Conservation (phyloP, 352 stramenopile species). For the Phytophthora macrochlamydospora region DNA sequence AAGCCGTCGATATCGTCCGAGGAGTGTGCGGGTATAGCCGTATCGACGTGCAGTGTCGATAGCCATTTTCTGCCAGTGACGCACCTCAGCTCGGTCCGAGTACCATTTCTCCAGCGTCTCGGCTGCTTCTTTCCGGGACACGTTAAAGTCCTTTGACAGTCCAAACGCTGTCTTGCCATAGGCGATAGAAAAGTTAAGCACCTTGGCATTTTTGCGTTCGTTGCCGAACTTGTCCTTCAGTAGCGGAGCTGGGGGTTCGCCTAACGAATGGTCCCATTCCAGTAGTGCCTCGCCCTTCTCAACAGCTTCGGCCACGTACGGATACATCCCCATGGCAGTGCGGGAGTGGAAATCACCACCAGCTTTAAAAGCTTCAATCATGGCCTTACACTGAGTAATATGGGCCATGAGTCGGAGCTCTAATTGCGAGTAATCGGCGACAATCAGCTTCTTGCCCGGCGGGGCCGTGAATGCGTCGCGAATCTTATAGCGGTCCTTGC, state of each 20-base stretch:
- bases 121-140: constrained; percentile 77
- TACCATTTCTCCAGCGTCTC: constrained; percentile 98
- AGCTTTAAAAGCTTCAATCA: constrained; percentile 97
- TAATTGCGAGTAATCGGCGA: constrained; percentile 99
- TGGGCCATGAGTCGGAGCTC: constrained; percentile 98
- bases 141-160: constrained; percentile 91
- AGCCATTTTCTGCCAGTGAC: constrained; percentile 94
- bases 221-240: constrained; percentile 98
- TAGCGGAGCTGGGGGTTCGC: constrained; percentile 91
- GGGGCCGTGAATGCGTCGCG: constrained; percentile 93
- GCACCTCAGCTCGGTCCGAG: constrained; percentile 88
- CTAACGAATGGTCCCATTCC: constrained; percentile 97
- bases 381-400: constrained; percentile 97
- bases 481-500: constrained; percentile 90
- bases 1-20: constrained; percentile 97
- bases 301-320: constrained; percentile 96
- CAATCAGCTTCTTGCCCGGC: constrained; percentile 96
- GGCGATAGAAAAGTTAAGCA: constrained; percentile 99
- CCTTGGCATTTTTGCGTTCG: constrained; percentile 98
- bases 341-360: constrained; percentile 94
- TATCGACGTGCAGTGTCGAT: constrained; percentile 88
- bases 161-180: constrained; percentile 99
- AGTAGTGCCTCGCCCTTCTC: constrained; percentile 96
- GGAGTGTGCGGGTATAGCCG: constrained; percentile 95
- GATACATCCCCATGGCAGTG: constrained; percentile 99